phyloP scores from a whole-genome alignment of 108 stramenopile species.

The Aureococcus anophagefferens region DNA sequence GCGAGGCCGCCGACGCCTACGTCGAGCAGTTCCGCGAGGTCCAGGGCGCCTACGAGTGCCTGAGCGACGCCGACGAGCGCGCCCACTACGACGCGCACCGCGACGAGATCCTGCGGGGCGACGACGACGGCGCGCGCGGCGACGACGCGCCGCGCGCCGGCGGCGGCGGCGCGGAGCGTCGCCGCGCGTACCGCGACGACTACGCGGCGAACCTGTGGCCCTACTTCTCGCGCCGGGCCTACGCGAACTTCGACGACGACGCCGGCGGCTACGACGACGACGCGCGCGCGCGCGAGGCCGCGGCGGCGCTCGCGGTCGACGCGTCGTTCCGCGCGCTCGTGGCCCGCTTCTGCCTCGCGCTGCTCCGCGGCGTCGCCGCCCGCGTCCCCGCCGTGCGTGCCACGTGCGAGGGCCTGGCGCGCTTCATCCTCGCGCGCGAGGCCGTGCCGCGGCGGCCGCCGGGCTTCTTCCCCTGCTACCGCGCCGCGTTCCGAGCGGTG shows the following conservation, averaged over 20 bases:
- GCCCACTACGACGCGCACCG: slow-evolving; percentile 35
- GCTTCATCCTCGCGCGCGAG: neutral
- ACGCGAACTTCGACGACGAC: neutral
- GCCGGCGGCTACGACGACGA: too few species aligned
- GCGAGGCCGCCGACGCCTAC: neutral
- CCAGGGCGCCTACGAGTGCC: slow-evolving; percentile 23
- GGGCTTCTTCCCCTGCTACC: neutral
- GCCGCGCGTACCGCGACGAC: neutral
- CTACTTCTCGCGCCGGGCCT: neutral
- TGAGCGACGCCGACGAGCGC: slow-evolving; percentile 30
- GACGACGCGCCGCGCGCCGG: neutral
- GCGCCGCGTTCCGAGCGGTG: neutral
- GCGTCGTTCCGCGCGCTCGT: neutral
- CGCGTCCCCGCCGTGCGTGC: too few species aligned
- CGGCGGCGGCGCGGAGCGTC: too few species aligned
- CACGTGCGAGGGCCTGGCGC: neutral
- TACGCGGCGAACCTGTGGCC: neutral
- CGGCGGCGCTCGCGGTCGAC: neutral
- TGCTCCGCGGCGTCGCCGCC: neutral
- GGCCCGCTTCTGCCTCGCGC: neutral
- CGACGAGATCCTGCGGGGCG: slow-evolving; percentile 21
- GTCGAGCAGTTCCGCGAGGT: slow-evolving; percentile 18
- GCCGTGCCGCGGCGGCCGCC: neutral
- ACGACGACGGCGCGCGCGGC: neutral
- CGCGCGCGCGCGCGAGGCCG: too few species aligned